These are phyloP conservation scores for Carpinus fangiana DNA, from an alignment of 306 rosid species.

Conservation along the genomic window DNA sequence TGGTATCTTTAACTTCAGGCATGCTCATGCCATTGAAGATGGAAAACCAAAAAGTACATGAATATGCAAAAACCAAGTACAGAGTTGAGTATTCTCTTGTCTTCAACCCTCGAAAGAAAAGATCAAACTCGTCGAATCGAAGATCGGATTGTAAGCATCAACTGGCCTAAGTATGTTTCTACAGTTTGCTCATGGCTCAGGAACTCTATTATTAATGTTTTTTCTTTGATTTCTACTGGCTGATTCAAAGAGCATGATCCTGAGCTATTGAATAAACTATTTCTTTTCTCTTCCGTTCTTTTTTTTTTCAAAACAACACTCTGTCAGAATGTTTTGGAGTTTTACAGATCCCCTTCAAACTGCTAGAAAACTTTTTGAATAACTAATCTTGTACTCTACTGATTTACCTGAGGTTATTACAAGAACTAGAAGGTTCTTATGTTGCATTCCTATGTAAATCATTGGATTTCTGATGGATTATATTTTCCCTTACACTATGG, in stretches of 20 bases:
- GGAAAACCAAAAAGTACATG: slow-evolving; percentile 28
- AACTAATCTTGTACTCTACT: neutral
- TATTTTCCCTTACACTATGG: no score
- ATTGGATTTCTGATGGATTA: neutral
- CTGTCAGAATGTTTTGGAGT: neutral
- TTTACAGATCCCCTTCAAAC: neutral
- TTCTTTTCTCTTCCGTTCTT: neutral
- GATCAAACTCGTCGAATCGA: no score
- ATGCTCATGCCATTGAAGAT: slow-evolving; percentile 22
- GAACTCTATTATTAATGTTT: neutral
- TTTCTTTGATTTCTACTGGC: neutral
- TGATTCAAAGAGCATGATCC: neutral
- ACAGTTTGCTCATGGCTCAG: no score
- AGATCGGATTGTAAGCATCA: neutral
- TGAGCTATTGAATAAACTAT: neutral
- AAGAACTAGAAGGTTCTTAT: neutral
- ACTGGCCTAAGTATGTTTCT: neutral
- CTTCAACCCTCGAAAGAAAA: no score
- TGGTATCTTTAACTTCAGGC: slow-evolving; percentile 45
- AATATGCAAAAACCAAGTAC: slow-evolving; percentile 7
- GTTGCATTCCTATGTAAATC: neutral
- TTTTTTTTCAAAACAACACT: neutral
- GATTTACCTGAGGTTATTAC: neutral
- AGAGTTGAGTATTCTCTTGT: neutral
- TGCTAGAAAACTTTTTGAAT: neutral